phyloP scores from a whole-genome alignment of 352 stramenopile species.

The Achlya hypogyna region DNA sequence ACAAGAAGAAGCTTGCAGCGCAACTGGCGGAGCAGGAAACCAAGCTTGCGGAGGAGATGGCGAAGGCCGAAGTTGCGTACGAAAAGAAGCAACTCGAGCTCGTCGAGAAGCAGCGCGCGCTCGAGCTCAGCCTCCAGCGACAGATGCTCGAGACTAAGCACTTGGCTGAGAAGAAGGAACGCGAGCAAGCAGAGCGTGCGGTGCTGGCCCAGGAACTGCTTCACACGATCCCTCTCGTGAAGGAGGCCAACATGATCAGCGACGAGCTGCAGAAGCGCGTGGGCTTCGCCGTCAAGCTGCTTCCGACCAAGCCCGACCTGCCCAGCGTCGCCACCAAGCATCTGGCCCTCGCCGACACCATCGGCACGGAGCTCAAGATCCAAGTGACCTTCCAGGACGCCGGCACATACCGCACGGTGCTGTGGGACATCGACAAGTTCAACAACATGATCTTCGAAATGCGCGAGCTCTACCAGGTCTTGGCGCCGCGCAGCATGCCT shows the following conservation, averaged over 20 bases:
- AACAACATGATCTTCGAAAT: slow-evolving; percentile 70
- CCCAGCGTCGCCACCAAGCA: slow-evolving; percentile 51
- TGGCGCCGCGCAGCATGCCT: slow-evolving; percentile 54
- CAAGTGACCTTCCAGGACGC: slow-evolving; percentile 69
- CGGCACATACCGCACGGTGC: slow-evolving; percentile 57
- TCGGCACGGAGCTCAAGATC: slow-evolving; percentile 62
- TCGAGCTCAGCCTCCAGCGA: slow-evolving; percentile 62
- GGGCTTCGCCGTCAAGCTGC: slow-evolving; percentile 54
- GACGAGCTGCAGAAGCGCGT: slow-evolving; percentile 68
- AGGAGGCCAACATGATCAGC: slow-evolving; percentile 80
- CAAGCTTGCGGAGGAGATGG: slow-evolving; percentile 67
- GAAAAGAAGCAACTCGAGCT: slow-evolving; percentile 69
- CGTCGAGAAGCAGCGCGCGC: slow-evolving; percentile 47
- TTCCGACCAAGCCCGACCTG: slow-evolving; percentile 30
- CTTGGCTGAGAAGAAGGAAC: slow-evolving; percentile 58
- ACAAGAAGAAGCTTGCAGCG: slow-evolving; percentile 64
- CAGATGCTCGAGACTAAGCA: slow-evolving; percentile 73
- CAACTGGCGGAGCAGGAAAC: slow-evolving; percentile 63
- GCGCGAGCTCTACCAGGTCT: slow-evolving; percentile 82
- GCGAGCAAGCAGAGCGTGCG: slow-evolving; percentile 52
- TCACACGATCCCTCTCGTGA: slow-evolving; percentile 64
- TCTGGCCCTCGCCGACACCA: slow-evolving; percentile 33
- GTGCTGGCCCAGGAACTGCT: slow-evolving; percentile 79
- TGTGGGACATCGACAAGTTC: slow-evolving; percentile 78
- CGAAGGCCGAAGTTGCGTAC: slow-evolving; percentile 63